Base-by-base conservation (phyloP, 2,329 filamentous ascomycete species). In the Fusarium duplospermum region DNA sequence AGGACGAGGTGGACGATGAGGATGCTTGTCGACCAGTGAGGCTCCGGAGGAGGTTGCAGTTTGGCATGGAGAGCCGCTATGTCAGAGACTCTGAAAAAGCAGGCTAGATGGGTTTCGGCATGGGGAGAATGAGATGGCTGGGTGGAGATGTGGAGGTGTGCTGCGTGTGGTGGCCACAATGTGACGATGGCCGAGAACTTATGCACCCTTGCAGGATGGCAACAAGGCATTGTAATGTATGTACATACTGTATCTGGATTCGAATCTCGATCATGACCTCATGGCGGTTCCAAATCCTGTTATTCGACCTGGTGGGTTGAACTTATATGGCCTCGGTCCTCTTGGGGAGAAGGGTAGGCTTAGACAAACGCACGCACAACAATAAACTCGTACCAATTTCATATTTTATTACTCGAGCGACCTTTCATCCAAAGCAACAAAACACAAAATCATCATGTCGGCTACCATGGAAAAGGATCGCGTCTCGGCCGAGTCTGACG, bases 31-130 rank as follows among this genome's bases (percentile, higher is more conserved):
- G 82, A 54, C 79, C 82, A 20, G 76, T 86, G 70, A 79, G 76
- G 72, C 81, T 88, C 54, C 78, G 81, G 59, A 79, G 86, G 14
- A 80, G 80, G 74, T 74, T 83, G 75, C 78, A 84, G 70, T 77
- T 87, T 62, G 86, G 86, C 13, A 82, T 87, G 79, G 85, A 87
- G 56, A 86, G 86, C 75, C 77, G 80, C 29, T 88, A 85, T 77
- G 84, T 87, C 63, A 85, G 80, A 66, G 78, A 82, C 65, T 13
- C 10, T 42, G 38, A 42, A 42, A 42, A 42, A 42, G 11, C 38
- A 42, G 38, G 38, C 38, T 45, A 45, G 20, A 45, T 20, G 40
- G 11, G 40, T 42, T 42, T 42, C 11, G 40, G n/a, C n/a, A 20
- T 42, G n/a, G 76, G 72, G 3, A 36, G 3, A 36, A 42, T 35